Evolutionary conservation across 2,329 filamentous ascomycete species (phyloP).

Genomic region (Cyphellophora attinorum): DNA sequence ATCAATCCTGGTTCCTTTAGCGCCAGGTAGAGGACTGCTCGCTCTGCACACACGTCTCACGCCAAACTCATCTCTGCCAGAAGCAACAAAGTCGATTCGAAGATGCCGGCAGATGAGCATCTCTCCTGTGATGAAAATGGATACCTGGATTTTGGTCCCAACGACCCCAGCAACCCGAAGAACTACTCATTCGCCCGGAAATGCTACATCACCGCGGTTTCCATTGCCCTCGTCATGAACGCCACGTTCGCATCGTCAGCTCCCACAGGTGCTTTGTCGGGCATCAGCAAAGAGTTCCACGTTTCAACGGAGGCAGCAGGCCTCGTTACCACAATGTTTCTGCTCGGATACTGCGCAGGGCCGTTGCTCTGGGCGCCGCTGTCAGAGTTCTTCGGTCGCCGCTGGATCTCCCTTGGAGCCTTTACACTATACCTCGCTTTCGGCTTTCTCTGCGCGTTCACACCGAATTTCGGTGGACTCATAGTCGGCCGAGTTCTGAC

Average conservation of each 20-base stretch:
- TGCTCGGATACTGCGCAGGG: slow-evolving; percentile 55
- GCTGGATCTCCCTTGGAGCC: slow-evolving; percentile 39
- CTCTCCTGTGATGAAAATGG: slow-evolving; percentile 42
- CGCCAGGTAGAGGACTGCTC: too few relatives aligned
- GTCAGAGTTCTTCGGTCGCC: slow-evolving; percentile 55
- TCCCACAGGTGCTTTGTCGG: slow-evolving; percentile 26
- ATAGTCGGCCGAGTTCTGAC: slow-evolving; percentile 47
- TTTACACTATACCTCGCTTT: slow-evolving; percentile 35
- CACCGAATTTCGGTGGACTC: slow-evolving; percentile 43
- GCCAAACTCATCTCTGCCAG: background rate
- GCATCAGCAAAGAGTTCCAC: slow-evolving; percentile 36
- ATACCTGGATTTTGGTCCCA: slow-evolving; percentile 40
- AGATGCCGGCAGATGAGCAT: slow-evolving; percentile 25
- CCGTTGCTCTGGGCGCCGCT: slow-evolving; percentile 56
- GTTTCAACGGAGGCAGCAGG: slow-evolving; percentile 39
- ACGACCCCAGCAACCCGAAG: slow-evolving; percentile 38
- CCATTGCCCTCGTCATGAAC: slow-evolving; percentile 39
- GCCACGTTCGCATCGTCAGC: slow-evolving; percentile 44
- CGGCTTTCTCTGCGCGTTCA: slow-evolving; percentile 45
- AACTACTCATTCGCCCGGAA: slow-evolving; percentile 28
- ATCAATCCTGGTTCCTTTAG: too few relatives aligned
- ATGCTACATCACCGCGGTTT: slow-evolving; percentile 33
- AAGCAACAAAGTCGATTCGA: slow-evolving; percentile 3
- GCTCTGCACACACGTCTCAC: background rate
- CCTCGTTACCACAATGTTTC: slow-evolving; percentile 53